phyloP scores from a whole-genome alignment of 116 monocot genomes.

The Papilionanthe hybrid region DNA sequence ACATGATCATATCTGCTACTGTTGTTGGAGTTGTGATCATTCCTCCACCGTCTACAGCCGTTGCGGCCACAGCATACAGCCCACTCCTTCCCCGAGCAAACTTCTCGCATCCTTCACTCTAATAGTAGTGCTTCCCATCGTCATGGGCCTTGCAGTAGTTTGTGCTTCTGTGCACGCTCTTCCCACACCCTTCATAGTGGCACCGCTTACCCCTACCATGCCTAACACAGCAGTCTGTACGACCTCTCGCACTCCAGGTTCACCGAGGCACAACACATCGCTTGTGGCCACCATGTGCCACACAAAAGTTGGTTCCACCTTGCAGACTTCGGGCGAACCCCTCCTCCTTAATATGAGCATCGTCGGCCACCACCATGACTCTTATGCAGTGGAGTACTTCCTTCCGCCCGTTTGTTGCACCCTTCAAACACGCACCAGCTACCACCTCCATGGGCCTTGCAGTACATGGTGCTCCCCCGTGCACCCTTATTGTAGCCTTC shows the following conservation, averaged over 20 bases:
- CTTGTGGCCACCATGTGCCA: conserved; percentile 97
- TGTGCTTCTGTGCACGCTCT: conserved; percentile 96
- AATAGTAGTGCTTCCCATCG: conserved; percentile 72
- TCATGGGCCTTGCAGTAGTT: conserved; percentile 98
- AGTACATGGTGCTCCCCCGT: conserved; percentile 90
- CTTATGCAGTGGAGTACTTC: conserved; percentile 86
- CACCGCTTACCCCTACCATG: conserved; percentile 97
- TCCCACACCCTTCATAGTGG: conserved; percentile 53
- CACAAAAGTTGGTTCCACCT: conserved; percentile 88
- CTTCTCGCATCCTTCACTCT: conserved; percentile 68
- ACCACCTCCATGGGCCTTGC: conserved; percentile 96
- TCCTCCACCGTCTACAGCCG: neutral
- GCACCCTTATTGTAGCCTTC: conserved; percentile 71
- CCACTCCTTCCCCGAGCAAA: conserved; percentile 92
- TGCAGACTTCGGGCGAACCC: conserved; percentile 89
- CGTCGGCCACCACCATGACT: conserved; percentile 92
- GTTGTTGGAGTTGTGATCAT: conserved; percentile 10
- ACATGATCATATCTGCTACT: conserved; percentile 8
- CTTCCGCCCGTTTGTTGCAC: conserved; percentile 91
- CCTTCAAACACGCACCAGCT: conserved; percentile 89
- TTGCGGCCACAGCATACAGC: conserved; percentile 27
- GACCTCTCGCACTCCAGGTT: conserved; percentile 86
- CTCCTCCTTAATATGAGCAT: conserved; percentile 71
- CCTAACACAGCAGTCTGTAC: conserved; percentile 86
- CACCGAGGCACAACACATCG: conserved; percentile 60